Conservation (phyloP, 2,329 filamentous ascomycete genomes). For the Proliferodiscus dingleyae region DNA sequence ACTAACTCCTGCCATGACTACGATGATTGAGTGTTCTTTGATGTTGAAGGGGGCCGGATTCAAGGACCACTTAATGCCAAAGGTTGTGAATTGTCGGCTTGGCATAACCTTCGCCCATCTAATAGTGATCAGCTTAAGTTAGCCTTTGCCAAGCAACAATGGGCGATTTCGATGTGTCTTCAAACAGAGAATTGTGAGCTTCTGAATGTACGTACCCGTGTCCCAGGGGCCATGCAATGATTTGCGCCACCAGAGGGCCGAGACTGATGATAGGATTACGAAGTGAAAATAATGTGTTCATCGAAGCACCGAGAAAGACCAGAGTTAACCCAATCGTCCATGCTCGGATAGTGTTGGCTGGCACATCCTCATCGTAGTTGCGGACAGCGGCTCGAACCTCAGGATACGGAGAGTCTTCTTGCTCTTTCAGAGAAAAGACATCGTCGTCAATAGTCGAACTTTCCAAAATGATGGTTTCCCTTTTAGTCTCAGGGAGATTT, state of each 20-base stretch:
- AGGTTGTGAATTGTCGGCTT: conserved; percentile 33
- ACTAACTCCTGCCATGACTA: conserved; percentile 48
- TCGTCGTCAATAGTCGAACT: conserved; percentile 44
- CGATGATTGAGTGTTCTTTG: conserved; percentile 65
- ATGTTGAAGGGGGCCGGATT: conserved; percentile 67
- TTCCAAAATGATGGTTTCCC: conserved; percentile 60
- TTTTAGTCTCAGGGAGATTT: conserved; percentile 16
- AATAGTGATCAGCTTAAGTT: conserved; percentile 27
- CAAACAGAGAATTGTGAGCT: neutral
- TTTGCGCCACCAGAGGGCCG: conserved; percentile 29
- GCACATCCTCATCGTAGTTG: conserved; percentile 60
- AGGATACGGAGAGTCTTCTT: conserved; percentile 9
- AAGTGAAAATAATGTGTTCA: conserved; percentile 30
- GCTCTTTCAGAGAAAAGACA: conserved; percentile 24
- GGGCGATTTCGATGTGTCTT: conserved; percentile 37
- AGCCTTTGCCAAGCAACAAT: neutral
- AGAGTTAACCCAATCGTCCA: conserved; percentile 55
- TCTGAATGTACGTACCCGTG: conserved; percentile 33
- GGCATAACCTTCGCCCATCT: conserved; percentile 46
- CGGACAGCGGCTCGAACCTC: conserved; percentile 49
- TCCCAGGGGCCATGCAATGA: conserved; percentile 42
- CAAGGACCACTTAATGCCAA: conserved; percentile 52
- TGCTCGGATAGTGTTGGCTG: conserved; percentile 61
- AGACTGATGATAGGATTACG: conserved; percentile 37
- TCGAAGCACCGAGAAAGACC: conserved; percentile 17